A percentile compares a stretch with the other conserved stretches of the same genome.
Evolutionary conservation across 768 basidiomycete species (phyloP).

Genomic region (Podaxis sp.): DNA sequence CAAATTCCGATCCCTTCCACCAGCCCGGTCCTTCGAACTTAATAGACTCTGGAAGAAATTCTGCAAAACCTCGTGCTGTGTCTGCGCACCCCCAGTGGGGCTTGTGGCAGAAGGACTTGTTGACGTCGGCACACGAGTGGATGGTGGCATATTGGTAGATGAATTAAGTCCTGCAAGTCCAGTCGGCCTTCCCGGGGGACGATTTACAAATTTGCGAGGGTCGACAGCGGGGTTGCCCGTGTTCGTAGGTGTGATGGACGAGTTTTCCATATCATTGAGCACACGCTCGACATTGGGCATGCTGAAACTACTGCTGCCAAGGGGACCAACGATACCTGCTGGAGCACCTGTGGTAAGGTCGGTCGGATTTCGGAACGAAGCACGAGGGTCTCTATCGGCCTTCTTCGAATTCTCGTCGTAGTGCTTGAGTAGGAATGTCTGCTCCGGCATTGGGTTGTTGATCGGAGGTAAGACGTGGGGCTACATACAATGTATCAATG

Average conservation of each 20-base stretch:
- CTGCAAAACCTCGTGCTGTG: constrained; percentile 79
- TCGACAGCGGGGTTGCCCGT: constrained; percentile 20
- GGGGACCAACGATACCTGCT: constrained; percentile 87
- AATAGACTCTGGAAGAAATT: constrained; percentile 85
- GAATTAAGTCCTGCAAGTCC: constrained; percentile 37
- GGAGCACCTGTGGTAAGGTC: constrained; percentile 49
- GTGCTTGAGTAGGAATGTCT: constrained; percentile 85
- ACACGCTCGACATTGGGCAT: constrained; percentile 87
- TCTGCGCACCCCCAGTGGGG: constrained; percentile 41
- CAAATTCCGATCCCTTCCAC: constrained; percentile 17
- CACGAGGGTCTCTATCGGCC: constrained; percentile 84
- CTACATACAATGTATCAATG: constrained; percentile 27
- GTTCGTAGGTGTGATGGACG: constrained; percentile 29
- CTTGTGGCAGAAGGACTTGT: constrained; percentile 24
- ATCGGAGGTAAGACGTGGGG: constrained; percentile 66
- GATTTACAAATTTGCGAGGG: constrained; percentile 24
- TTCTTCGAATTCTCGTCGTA: constrained; percentile 92
- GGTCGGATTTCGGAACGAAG: constrained; percentile 75
- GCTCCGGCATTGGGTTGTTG: constrained; percentile 82
- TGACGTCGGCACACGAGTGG: constrained; percentile 33
- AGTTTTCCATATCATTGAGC: constrained; percentile 80
- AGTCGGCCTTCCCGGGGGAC: constrained; percentile 29
- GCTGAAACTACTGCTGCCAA: constrained; percentile 82
- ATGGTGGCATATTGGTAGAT: constrained; percentile 24
- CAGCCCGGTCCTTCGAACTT: constrained; percentile 58